Evolutionary conservation across 2,329 filamentous ascomycete genomes (phyloP).

Genomic region (Zasmidium citrigriseum): DNA sequence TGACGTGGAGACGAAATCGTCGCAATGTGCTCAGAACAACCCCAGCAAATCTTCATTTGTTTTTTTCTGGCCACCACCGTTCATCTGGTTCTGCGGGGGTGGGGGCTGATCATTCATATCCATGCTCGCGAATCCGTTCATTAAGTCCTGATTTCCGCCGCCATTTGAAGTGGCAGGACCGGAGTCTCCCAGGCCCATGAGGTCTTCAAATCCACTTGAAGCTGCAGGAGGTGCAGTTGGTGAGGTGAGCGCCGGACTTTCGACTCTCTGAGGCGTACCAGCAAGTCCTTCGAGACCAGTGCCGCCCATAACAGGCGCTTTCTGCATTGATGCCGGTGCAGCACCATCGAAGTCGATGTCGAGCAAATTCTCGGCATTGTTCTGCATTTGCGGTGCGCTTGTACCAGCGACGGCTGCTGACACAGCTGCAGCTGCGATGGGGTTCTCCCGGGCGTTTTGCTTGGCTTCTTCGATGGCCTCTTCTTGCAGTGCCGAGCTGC

Average conservation of each 20-base stretch:
- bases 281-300: constrained; percentile 57
- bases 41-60: constrained; percentile 58
- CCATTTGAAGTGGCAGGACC: constrained; percentile 29
- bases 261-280: constrained; percentile 68
- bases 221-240: constrained; percentile 41
- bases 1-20: no score
- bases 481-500: constrained; percentile 90
- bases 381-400: constrained; percentile 53
- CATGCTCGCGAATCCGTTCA: constrained; percentile 82
- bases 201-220: constrained; percentile 72
- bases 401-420: constrained; percentile 61
- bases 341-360: constrained; percentile 96
- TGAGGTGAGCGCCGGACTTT: constrained; percentile 57
- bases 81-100: constrained; percentile 63
- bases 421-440: constrained; percentile 81
- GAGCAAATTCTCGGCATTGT: constrained; percentile 88
- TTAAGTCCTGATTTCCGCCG: constrained; percentile 57
- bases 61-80: constrained; percentile 44
- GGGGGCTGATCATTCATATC: constrained; percentile 71
- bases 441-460: constrained; percentile 89
- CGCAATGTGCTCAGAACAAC: constrained; percentile 49
- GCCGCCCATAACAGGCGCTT: constrained; percentile 54
- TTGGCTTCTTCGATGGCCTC: constrained; percentile 95
- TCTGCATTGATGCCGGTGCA: constrained; percentile 82
- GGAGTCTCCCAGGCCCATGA: constrained; percentile 65